These are phyloP conservation scores for Theobroma grandiflorum DNA, from an alignment of 441 rosid species.

Conservation along the genomic window DNA sequence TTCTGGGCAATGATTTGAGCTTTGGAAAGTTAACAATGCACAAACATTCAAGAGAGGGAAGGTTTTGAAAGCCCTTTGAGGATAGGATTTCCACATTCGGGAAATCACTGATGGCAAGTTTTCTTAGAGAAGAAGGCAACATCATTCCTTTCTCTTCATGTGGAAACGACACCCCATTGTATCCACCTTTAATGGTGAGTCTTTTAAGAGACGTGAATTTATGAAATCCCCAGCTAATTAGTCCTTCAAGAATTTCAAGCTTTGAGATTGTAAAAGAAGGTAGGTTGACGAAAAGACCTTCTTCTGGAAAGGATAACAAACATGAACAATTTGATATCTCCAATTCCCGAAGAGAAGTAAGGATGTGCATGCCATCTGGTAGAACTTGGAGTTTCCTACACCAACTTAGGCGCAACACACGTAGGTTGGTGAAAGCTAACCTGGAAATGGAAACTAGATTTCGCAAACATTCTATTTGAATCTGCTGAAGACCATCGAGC, in stretches of 20 bases:
- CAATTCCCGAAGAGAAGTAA: slow-evolving; percentile 27
- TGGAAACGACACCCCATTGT: slow-evolving; percentile 33
- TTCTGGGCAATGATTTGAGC: background rate
- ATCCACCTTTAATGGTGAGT: slow-evolving; percentile 21
- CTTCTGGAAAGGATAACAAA: slow-evolving; percentile 27
- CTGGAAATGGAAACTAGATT: background rate
- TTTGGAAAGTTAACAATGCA: slow-evolving; percentile 11
- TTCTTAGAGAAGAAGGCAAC: background rate
- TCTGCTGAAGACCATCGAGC: background rate
- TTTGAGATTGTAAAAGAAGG: slow-evolving; percentile 10
- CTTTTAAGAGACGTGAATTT: slow-evolving; percentile 35
- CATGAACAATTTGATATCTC: slow-evolving; percentile 5
- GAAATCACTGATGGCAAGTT: background rate
- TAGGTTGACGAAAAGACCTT: background rate
- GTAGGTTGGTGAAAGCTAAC: background rate
- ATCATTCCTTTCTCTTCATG: slow-evolving; percentile 22
- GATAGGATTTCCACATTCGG: slow-evolving; percentile 11
- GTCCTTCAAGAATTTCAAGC: slow-evolving; percentile 29
- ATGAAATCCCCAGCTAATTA: slow-evolving; percentile 34
- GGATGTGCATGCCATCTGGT: slow-evolving; percentile 20
- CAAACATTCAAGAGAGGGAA: slow-evolving; percentile 9
- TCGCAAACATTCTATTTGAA: background rate
- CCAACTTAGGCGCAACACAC: slow-evolving; percentile 9
- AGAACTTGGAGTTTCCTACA: slow-evolving; percentile 6
- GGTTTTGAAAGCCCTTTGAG: slow-evolving; percentile 12